Base-by-base conservation (phyloP, 164 flowering plant species). In the Chimonanthus salicifolius region DNA sequence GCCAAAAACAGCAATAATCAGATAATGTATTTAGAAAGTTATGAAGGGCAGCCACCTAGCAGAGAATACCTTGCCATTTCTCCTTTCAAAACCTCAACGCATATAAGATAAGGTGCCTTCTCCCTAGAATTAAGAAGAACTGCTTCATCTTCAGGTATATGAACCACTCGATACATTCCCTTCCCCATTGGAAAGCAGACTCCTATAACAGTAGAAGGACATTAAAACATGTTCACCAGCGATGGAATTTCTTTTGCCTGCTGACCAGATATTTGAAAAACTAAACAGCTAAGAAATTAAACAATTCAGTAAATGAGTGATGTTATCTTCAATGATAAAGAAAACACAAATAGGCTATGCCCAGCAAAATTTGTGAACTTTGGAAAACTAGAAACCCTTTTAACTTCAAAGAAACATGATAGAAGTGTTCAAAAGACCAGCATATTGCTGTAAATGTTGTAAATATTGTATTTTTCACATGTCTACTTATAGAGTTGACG, bases 81-180 rank as follows among this genome's bases (percentile, higher is more conserved):
- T 82, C 97, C 76, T 84, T 90, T 92, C 87, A 96, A 76, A 71
- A 96, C 99, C 83, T 96, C 99, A 49, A 90, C 88, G 50, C 97
- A 96, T 71, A 96, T 92, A 73, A 96, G 72, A 78, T 90, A 96
- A 68, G 99, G 99, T 71, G 99, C 99, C 79, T 96, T 96, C 81
- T 96, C 99, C 80, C 99, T 88, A 58, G 99, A 96, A 83, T 96
- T 94, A 84, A 96, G 76, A 75, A 96, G 98, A 78, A 92, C 89
- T 49, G 97, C 95, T 85, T 95, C 99, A 84, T 92, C 98, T 83
- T 88, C 97, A 64, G 98, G 98, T 80, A 96, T 94, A 75, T 94
- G 89, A 75, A 96, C 84, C 71, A 96, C 98, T 66, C 97, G 94
- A 77, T 90, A 90, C 89, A 90, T 80, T 69, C 97, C 97, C 82